A percentile compares a stretch with the other conserved stretches of the same genome.
phyloP scores from a whole-genome alignment of 345 rosid species.

The Pseudoturritis turrita region DNA sequence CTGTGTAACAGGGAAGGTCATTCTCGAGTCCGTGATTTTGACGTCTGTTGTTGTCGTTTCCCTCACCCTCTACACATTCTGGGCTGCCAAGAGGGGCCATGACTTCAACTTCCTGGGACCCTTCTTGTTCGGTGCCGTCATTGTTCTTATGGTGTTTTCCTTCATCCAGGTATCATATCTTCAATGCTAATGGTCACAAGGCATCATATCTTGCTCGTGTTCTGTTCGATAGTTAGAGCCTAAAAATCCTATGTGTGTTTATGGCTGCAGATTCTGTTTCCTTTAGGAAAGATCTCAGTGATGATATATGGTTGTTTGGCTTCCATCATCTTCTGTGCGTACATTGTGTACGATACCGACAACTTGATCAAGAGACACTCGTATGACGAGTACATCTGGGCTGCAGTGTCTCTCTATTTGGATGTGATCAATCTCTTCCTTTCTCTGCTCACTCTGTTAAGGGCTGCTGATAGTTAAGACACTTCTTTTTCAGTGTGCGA shows the following conservation, averaged over 20 bases:
- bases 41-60: constrained; percentile 66
- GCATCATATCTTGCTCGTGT: background rate
- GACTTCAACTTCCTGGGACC: constrained; percentile 92
- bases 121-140: constrained; percentile 73
- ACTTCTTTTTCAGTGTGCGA: background rate
- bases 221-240: too few relatives aligned
- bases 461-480: constrained; percentile 28
- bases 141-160: constrained; percentile 61
- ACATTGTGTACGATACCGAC: constrained; percentile 79
- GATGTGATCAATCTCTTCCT: constrained; percentile 71
- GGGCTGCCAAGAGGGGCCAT: constrained; percentile 90
- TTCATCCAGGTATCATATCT: constrained; percentile 56
- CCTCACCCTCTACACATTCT: constrained; percentile 88
- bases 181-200: background rate
- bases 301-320: constrained; percentile 84
- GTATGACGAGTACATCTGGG: constrained; percentile 70
- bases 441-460: constrained; percentile 35
- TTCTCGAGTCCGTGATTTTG: constrained; percentile 72
- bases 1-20: constrained; percentile 57
- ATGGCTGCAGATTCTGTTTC: constrained; percentile 64
- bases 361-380: constrained; percentile 78
- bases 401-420: constrained; percentile 56
- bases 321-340: constrained; percentile 76
- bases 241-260: background rate
- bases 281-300: constrained; percentile 63